Evolutionary conservation across 139 green algal genomes (phyloP), one percentile per base, ranked within the genome.

Genomic region (Chlamydomonas sp.): DNA sequence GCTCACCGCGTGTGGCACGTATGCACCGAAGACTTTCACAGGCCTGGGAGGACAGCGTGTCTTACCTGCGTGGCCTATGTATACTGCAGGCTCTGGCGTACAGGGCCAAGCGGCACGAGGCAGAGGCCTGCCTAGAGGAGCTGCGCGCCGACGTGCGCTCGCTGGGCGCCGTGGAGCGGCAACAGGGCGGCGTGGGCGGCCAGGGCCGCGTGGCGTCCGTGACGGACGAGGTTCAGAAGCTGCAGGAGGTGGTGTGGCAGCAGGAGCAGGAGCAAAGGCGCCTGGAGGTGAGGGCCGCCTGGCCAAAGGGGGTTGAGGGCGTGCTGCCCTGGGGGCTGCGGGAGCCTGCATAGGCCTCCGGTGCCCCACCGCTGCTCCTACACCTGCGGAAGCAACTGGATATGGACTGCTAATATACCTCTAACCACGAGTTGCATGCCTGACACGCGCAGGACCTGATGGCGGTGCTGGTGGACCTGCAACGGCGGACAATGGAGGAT

Each of bases 221-320:
- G 61, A 17, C 60, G 71, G 73, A 75, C 31, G 83, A 87, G 83
- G 62, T 80, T 15, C 5, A 57, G n/a, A 61, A 73, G 49, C 83
- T 87, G 83, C 62, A 87, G 73, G 83, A 14, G 4, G 62, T 5
- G 10, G 83, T 63, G 3, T 60, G 59, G 58, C 62, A 87, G 12
- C 17, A 67, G 15, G 83, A 87, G 83, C n/a, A 31, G 1, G 72
- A 75, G 73, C 73, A 75, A 18, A 8, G 31, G 31, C 31, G 83
- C 14, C 72, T 81, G 31, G 73, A 75, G 83, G 83, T 87, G 71
- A 4, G 80, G 0, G 77, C 60, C 59, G 73, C 3, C 20, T 31
- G 31, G 31, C 31, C 31, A 49, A 49, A 49, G 31, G 31, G 31
- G 31, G 31, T 49, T 49, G 31, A 49, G 31, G 31, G 31, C 31